Conservation (phyloP, 768 basidiomycete genomes). For the Flagelloscypha sp. region DNA sequence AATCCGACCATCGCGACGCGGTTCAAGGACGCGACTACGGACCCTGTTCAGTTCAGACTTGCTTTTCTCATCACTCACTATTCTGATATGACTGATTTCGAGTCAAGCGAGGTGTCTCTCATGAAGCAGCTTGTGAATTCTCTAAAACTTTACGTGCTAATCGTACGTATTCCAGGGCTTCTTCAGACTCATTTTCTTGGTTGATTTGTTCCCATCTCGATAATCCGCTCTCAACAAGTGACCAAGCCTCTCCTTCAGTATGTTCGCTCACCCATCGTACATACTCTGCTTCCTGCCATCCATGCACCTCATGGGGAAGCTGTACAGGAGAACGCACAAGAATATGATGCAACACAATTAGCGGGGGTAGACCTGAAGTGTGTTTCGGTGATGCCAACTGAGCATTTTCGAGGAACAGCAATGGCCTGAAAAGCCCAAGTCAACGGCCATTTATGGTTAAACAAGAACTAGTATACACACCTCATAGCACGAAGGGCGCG, state of each 20-base stretch:
- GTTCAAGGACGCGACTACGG: too few relatives aligned
- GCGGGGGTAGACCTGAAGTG: conserved; percentile 73
- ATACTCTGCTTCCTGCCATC: conserved; percentile 95
- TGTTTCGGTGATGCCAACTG: conserved; percentile 55
- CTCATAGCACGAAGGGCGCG: conserved; percentile 77
- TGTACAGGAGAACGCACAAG: conserved; percentile 81
- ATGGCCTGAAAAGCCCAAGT: conserved; percentile 42
- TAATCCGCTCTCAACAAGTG: conserved; percentile 72
- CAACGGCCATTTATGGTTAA: not conserved
- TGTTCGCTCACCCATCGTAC: conserved; percentile 96
- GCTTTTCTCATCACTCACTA: too few relatives aligned
- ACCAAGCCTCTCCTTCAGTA: conserved; percentile 68
- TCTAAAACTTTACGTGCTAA: conserved; percentile 62
- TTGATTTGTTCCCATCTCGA: conserved; percentile 70
- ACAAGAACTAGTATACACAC: conserved; percentile 30
- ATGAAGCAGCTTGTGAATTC: conserved; percentile 30
- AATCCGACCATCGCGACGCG: conserved; percentile 19
- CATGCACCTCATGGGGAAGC: conserved; percentile 82
- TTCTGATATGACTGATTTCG: too few relatives aligned
- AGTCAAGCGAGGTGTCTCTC: too few relatives aligned
- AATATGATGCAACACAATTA: conserved; percentile 88
- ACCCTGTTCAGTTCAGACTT: too few relatives aligned
- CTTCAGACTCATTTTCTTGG: conserved; percentile 37
- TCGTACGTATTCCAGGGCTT: conserved; percentile 52
- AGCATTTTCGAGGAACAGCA: conserved; percentile 82